These are phyloP conservation scores for Lithohypha guttulata DNA, from an alignment of 2,329 filamentous ascomycete genomes.

Conservation along the genomic window DNA sequence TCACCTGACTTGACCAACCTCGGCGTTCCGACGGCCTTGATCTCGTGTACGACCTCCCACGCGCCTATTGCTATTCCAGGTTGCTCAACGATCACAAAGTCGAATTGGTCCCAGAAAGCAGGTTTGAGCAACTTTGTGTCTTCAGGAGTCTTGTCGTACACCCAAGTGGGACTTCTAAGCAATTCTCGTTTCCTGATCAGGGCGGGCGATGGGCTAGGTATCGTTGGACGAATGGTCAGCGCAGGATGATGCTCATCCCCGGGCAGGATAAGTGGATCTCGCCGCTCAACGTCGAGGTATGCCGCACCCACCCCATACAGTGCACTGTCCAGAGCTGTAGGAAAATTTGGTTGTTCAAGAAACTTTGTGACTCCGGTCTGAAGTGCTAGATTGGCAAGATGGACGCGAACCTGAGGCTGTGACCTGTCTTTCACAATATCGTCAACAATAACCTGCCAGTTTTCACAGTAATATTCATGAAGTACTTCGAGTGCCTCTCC, in stretches of 20 bases:
- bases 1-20: conserved; percentile 36
- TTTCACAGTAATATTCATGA: conserved; percentile 25
- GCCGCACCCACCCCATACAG: not conserved
- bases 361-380: conserved; percentile 55
- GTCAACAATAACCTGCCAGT: conserved; percentile 3
- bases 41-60: conserved; percentile 43
- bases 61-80: conserved; percentile 37
- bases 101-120: conserved; percentile 47
- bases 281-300: not conserved
- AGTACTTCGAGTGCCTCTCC: conserved; percentile 57
- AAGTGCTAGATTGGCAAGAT: conserved; percentile 51
- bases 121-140: conserved; percentile 36
- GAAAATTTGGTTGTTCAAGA: conserved; percentile 36
- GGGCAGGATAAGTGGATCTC: conserved; percentile 13
- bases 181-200: not conserved
- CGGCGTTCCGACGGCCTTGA: conserved; percentile 43
- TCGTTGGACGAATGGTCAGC: conserved; percentile 12
- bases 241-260: conserved; percentile 19
- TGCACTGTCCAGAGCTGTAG: conserved; percentile 11
- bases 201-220: conserved; percentile 4
- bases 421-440: conserved; percentile 13
- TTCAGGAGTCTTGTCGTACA: conserved; percentile 52
- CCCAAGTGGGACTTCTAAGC: conserved; percentile 32
- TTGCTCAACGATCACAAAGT: conserved; percentile 48
- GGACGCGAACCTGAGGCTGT: conserved; percentile 31